These are phyloP conservation scores for Bidens hawaiensis DNA, from an alignment of 140 eudicot species.

Conservation along the genomic window DNA sequence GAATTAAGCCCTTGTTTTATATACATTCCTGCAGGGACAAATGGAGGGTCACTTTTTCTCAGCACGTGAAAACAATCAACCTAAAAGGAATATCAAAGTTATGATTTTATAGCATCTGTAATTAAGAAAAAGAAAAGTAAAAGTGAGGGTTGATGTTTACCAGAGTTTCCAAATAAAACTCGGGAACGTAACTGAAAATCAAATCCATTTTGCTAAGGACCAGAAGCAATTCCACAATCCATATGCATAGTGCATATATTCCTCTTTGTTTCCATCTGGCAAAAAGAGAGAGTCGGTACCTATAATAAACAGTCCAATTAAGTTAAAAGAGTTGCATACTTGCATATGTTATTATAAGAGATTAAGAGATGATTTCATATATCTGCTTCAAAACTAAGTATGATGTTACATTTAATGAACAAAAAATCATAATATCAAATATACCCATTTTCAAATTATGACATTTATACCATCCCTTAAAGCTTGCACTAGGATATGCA, in stretches of 20 bases:
- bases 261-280: constrained; percentile 98
- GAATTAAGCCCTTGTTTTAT: constrained; percentile 83
- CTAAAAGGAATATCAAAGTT: constrained; percentile 33
- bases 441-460: not conserved
- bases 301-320: constrained; percentile 21
- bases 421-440: not conserved
- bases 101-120: not conserved
- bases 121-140: not conserved
- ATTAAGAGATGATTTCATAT: not conserved
- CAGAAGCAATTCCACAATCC: constrained; percentile 84
- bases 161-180: constrained; percentile 82
- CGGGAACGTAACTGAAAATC: constrained; percentile 79
- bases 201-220: constrained; percentile 83
- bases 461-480: not conserved
- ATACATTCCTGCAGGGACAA: constrained; percentile 80
- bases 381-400: not conserved
- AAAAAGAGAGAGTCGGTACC: constrained; percentile 83
- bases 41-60: constrained; percentile 94
- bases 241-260: constrained; percentile 90
- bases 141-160: constrained; percentile 34
- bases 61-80: constrained; percentile 95
- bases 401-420: not conserved
- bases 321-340: not conserved
- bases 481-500: not conserved
- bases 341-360: not conserved